phyloP scores from a whole-genome alignment of 2,329 filamentous ascomycete species.

The Claviceps citrina region DNA sequence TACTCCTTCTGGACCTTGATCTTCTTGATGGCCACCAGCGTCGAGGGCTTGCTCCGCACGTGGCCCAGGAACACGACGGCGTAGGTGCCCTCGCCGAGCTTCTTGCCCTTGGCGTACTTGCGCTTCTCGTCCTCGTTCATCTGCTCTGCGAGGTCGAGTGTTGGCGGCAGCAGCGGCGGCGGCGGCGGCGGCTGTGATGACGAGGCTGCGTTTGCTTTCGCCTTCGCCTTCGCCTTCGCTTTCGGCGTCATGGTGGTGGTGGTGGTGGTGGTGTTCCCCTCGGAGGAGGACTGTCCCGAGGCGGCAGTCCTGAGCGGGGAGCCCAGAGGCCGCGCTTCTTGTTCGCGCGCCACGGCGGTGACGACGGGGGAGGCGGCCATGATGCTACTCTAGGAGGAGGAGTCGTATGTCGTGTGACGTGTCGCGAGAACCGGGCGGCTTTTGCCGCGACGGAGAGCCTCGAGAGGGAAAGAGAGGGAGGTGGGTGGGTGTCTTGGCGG shows the following conservation, averaged over 20 bases:
- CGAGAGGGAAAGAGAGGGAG: too few relatives aligned
- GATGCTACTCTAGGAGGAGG: conserved; percentile 6
- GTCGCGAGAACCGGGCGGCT: too few relatives aligned
- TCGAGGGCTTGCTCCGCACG: conserved; percentile 53
- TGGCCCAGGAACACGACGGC: conserved; percentile 88
- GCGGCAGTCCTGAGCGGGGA: conserved; percentile 29
- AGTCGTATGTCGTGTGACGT: too few relatives aligned
- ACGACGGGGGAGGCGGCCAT: conserved; percentile 35
- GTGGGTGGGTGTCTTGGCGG: too few relatives aligned
- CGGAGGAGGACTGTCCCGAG: conserved; percentile 25
- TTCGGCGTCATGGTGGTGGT: conserved; percentile 26
- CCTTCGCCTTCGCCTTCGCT: too few relatives aligned
- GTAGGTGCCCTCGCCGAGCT: conserved; percentile 92
- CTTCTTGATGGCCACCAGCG: conserved; percentile 81
- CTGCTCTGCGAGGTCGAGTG: conserved; percentile 56
- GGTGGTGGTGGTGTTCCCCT: too few relatives aligned
- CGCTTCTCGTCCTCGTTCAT: conserved; percentile 68
- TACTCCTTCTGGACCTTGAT: conserved; percentile 79
- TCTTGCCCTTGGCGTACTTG: conserved; percentile 86
- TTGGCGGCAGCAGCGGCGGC: conserved; percentile 19
- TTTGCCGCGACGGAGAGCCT: too few relatives aligned
- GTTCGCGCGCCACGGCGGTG: conserved; percentile 18
- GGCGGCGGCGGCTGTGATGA: conserved; percentile 12
- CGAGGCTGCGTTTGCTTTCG: too few relatives aligned
- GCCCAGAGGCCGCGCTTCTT: conserved; percentile 19